Percentiles rank a stretch among this genome's conserved stretches.
Conservation (phyloP, 2,329 filamentous ascomycete species). For the Blastomyces gilchristii region DNA sequence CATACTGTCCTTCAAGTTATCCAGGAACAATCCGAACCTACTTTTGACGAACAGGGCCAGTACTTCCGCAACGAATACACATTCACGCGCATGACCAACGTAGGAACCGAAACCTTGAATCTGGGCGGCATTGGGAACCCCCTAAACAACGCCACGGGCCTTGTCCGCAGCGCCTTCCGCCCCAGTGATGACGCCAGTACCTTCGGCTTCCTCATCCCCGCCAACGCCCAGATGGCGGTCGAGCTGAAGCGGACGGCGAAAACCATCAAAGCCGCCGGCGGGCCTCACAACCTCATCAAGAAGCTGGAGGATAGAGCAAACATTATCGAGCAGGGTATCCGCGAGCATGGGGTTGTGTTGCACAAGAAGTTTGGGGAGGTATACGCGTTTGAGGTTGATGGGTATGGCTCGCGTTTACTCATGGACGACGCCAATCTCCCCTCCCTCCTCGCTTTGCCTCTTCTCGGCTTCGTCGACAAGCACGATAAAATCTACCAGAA, state of each 20-base stretch:
- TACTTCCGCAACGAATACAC: constrained; percentile 71
- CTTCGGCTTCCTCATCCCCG: constrained; percentile 86
- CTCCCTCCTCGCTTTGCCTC: constrained; percentile 50
- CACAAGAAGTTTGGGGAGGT: constrained; percentile 46
- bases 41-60: constrained; percentile 60
- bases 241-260: constrained; percentile 67
- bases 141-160: constrained; percentile 68
- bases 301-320: constrained; percentile 48
- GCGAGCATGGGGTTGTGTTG: constrained; percentile 64
- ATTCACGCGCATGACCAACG: constrained; percentile 69
- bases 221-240: constrained; percentile 91
- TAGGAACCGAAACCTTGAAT: constrained; percentile 81
- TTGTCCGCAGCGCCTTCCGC: constrained; percentile 84
- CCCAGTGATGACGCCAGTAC: constrained; percentile 94
- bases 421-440: constrained; percentile 60
- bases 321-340: constrained; percentile 63
- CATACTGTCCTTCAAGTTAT: constrained; percentile 64
- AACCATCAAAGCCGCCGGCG: constrained; percentile 51
- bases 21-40: constrained; percentile 66
- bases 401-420: constrained; percentile 50
- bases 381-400: constrained; percentile 56
- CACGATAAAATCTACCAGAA: constrained; percentile 70
- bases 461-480: constrained; percentile 47
- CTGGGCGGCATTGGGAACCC: constrained; percentile 83
- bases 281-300: constrained; percentile 43